Base-by-base conservation (phyloP, 331 rosid species). In the Dryas integrifolia region DNA sequence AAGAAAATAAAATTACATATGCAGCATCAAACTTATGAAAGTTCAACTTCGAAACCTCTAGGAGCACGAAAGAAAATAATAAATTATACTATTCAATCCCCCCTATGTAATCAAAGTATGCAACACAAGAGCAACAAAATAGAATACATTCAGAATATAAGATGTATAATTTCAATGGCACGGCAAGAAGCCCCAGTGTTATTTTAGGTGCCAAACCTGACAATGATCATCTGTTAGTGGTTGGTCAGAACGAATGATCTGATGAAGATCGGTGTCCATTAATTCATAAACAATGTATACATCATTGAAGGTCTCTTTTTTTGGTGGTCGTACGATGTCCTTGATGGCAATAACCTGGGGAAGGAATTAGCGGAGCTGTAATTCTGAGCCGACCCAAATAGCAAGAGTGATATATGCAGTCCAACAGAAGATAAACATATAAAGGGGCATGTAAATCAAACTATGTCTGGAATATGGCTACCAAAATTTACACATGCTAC, bases 191-290 rank as follows among this genome's bases (percentile, higher is more conserved):
- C 65, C 75, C 59, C 65, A 30, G 65, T 21, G 69, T 10, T 8
- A 21, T 21, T 47, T 26, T 24, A 39, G 74, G 35, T 58, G 40
- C 18, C 82, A 60, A 83, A 94, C 98, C 97, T 89, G 96, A 77
- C 87, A 91, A 57, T 94, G 98, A 73, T 91, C 92, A 35, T 84
- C 86, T 1, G 82, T 91, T 52, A 94, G 86, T 67, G 82, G 53
- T 79, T 94, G 98, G 60, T 84, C 86, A 61, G 96, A 89, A 72
- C 93, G 93, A 85, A 94, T 86, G 59, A 88, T 83, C 67, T 85
- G 91, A 79, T 91, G 96, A 84, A 94, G 98, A 82, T 94, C 98
- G 41, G 96, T 91, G 82, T 94, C 98, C 98, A 94, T 94, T 80
- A 94, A 75, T 76, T 94, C 98, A 70, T 88, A 94, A 73, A 94